Percentiles rank a stretch among this genome's conserved stretches.
phyloP scores from a whole-genome alignment of 345 rosid genomes.

The Eucalyptus cloeziana region DNA sequence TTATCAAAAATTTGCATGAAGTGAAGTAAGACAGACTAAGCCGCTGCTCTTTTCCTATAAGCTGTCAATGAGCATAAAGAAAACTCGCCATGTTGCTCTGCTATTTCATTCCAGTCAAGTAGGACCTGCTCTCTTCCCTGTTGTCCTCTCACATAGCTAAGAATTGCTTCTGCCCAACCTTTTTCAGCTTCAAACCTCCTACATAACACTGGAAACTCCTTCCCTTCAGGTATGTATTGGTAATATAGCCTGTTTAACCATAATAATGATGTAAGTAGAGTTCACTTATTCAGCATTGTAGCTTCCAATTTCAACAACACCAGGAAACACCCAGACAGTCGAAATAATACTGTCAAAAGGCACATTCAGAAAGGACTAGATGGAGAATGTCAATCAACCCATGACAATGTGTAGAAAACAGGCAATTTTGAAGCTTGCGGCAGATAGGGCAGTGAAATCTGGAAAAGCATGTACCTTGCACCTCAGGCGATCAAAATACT shows the following conservation, averaged over 20 bases:
- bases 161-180: slow-evolving; percentile 28
- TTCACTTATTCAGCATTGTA: neutral
- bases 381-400: neutral
- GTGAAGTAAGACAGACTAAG: neutral
- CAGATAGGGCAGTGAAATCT: neutral
- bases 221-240: slow-evolving; percentile 72
- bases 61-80: neutral
- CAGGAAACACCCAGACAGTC: neutral
- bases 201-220: slow-evolving; percentile 74
- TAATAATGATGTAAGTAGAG: slow-evolving; percentile 6
- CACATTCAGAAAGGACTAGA: neutral
- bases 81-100: slow-evolving; percentile 58
- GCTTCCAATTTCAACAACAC: neutral
- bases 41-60: neutral
- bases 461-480: neutral
- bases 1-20: neutral
- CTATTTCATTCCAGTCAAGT: slow-evolving; percentile 87
- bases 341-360: neutral
- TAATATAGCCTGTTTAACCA: slow-evolving; percentile 3
- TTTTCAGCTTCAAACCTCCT: slow-evolving; percentile 27
- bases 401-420: neutral
- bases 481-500: neutral
- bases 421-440: neutral
- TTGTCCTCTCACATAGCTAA: slow-evolving; percentile 4
- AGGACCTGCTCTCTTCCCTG: slow-evolving; percentile 49